A percentile compares a stretch with the other conserved stretches of the same genome.
phyloP scores from a whole-genome alignment of 2,329 filamentous ascomycete genomes.

The Microdochium nivale region DNA sequence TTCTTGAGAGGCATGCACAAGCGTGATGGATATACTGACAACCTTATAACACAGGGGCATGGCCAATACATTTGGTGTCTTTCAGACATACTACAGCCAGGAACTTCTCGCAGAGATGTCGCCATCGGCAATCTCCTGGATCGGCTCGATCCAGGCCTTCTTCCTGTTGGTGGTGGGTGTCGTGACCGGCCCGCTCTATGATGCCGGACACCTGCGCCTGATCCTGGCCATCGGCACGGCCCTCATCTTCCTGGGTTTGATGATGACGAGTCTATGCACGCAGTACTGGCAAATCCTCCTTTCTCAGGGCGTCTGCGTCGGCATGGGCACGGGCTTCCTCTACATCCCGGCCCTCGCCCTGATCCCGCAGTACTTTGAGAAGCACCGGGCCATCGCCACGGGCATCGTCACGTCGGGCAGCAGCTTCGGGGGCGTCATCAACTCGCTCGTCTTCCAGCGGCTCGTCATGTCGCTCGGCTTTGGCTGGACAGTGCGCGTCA shows the following conservation, averaged over 20 bases:
- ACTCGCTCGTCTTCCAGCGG: slow-evolving; percentile 26
- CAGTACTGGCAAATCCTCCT: slow-evolving; percentile 28
- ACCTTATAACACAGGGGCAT: slow-evolving; percentile 15
- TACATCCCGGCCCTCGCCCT: slow-evolving; percentile 30
- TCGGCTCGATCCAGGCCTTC: slow-evolving; percentile 19
- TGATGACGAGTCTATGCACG: slow-evolving; percentile 11
- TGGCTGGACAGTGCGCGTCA: slow-evolving; percentile 23
- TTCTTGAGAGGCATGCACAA: no score
- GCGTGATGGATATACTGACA: no score
- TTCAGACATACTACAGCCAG: slow-evolving; percentile 21
- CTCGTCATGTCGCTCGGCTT: slow-evolving; percentile 20
- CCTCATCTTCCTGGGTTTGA: slow-evolving; percentile 16
- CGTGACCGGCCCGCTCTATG: slow-evolving; percentile 17
- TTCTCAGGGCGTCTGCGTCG: slow-evolving; percentile 29
- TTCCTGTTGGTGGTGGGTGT: slow-evolving; percentile 17
- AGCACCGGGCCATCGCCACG: slow-evolving; percentile 28
- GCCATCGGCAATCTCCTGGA: slow-evolving; percentile 15
- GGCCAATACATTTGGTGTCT: slow-evolving; percentile 26
- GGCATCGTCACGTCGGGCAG: slow-evolving; percentile 32
- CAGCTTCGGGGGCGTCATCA: slow-evolving; percentile 27
- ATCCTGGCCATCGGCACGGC: slow-evolving; percentile 14
- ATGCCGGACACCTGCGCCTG: slow-evolving; percentile 16
- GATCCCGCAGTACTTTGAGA: slow-evolving; percentile 29
- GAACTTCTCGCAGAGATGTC: slow-evolving; percentile 13
- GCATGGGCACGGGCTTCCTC: slow-evolving; percentile 30